Conservation (phyloP, 2,329 filamentous ascomycete species). For the Venturiaceae sp. region DNA sequence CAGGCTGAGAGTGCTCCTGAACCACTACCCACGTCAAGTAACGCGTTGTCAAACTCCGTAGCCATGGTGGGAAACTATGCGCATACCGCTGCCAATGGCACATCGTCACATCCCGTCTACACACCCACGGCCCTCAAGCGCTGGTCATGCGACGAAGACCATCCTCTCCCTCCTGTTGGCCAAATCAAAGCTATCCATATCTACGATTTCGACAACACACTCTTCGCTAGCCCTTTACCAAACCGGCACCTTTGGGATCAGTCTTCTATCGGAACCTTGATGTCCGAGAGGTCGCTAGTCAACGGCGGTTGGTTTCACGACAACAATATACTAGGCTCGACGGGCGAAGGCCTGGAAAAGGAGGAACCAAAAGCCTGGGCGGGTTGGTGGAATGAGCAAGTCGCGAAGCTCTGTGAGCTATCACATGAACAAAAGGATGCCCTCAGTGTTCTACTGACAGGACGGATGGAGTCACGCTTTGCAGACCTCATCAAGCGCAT, state of each 20-base stretch:
- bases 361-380: constrained; percentile 81
- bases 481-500: constrained; percentile 74
- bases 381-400: constrained; percentile 94
- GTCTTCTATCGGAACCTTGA: constrained; percentile 65
- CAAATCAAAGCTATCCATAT: constrained; percentile 75
- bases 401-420: constrained; percentile 68
- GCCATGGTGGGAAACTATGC: constrained; percentile 2
- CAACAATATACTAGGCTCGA: constrained; percentile 71
- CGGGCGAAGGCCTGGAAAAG: constrained; percentile 68
- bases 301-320: constrained; percentile 98
- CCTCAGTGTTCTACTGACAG: constrained; percentile 78
- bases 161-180: constrained; percentile 50
- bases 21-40: not conserved
- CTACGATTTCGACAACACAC: constrained; percentile 88
- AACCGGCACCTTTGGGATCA: constrained; percentile 82
- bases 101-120: not conserved
- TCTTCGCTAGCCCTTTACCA: constrained; percentile 85
- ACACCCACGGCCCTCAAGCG: constrained; percentile 65
- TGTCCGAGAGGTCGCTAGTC: constrained; percentile 64
- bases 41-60: not conserved
- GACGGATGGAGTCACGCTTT: constrained; percentile 70
- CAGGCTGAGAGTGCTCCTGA: not conserved
- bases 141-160: constrained; percentile 71
- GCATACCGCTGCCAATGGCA: not conserved
- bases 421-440: constrained; percentile 79